phyloP scores from a whole-genome alignment of 768 basidiomycete species.

The Kwoniella dendrophila region DNA sequence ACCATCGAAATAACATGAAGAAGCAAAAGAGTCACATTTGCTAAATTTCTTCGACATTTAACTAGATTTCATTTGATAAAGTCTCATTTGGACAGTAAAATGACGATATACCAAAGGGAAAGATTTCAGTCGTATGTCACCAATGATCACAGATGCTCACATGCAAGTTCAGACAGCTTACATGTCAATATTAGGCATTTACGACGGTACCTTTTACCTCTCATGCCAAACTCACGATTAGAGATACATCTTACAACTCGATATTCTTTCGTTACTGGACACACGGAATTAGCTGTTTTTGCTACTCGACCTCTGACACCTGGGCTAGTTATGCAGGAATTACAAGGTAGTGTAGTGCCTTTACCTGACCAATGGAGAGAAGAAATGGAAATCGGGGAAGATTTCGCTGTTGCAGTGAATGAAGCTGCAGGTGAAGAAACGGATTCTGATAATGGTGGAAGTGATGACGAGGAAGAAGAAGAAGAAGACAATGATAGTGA shows the following conservation, averaged over 20 bases:
- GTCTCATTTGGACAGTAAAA: slow-evolving; percentile 36
- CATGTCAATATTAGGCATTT: slow-evolving; percentile 37
- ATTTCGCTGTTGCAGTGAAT: slow-evolving; percentile 28
- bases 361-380: slow-evolving; percentile 46
- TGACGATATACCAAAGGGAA: slow-evolving; percentile 36
- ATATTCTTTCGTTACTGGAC: slow-evolving; percentile 46
- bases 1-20: neutral
- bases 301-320: slow-evolving; percentile 41
- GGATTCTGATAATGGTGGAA: slow-evolving; percentile 23
- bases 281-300: slow-evolving; percentile 50
- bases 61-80: slow-evolving; percentile 44
- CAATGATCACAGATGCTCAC: neutral
- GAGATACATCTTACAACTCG: slow-evolving; percentile 51
- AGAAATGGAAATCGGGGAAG: slow-evolving; percentile 45
- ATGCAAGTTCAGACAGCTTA: neutral
- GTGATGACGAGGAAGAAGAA: slow-evolving; percentile 21
- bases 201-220: slow-evolving; percentile 45
- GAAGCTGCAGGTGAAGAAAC: slow-evolving; percentile 28
- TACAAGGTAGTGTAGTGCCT: slow-evolving; percentile 50
- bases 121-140: slow-evolving; percentile 44
- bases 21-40: neutral
- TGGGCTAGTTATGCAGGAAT: slow-evolving; percentile 37
- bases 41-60: neutral
- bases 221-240: slow-evolving; percentile 45
- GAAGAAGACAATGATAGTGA: slow-evolving; percentile 22